These are phyloP conservation scores for Artemisia argyi DNA, from an alignment of 129 eudicot genomes.

Conservation along the genomic window DNA sequence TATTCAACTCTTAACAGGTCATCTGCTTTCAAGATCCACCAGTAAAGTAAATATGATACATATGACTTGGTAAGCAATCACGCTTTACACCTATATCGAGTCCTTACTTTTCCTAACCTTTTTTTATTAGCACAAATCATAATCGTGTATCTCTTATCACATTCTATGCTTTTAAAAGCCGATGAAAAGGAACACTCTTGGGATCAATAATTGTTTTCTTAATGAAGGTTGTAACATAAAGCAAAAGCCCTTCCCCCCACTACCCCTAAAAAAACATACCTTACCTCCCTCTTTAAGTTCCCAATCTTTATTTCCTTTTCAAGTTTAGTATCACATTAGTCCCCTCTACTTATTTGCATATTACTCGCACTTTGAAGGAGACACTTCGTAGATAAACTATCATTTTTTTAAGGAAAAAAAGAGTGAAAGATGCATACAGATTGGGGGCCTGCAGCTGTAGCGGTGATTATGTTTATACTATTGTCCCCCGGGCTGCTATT, in stretches of 20 bases:
- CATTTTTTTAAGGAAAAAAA: slow-evolving; percentile 9
- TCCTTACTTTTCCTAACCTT: slow-evolving; percentile 26
- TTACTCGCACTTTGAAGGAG: not conserved
- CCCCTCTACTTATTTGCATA: slow-evolving; percentile 22
- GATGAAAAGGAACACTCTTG: slow-evolving; percentile 38
- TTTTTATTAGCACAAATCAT: slow-evolving; percentile 19
- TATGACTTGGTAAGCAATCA: slow-evolving; percentile 27
- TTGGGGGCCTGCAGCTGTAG: slow-evolving; percentile 97
- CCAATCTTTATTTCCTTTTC: slow-evolving; percentile 26
- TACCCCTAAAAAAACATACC: slow-evolving; percentile 22
- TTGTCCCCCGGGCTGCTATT: slow-evolving; percentile 85
- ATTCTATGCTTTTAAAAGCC: slow-evolving; percentile 30
- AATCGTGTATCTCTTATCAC: slow-evolving; percentile 8
- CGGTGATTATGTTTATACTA: slow-evolving; percentile 84
- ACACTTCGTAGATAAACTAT: not conserved
- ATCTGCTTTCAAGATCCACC: slow-evolving; percentile 33
- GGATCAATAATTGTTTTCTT: slow-evolving; percentile 45
- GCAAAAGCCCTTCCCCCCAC: slow-evolving; percentile 33
- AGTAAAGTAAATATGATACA: slow-evolving; percentile 27
- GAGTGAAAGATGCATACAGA: slow-evolving; percentile 53
- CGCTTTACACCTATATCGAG: slow-evolving; percentile 33
- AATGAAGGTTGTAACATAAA: slow-evolving; percentile 30
- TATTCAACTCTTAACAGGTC: slow-evolving; percentile 18
- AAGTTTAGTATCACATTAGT: slow-evolving; percentile 40
- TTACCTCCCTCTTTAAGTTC: slow-evolving; percentile 34